Evolutionary conservation across 495 filamentous ascomycete species (phyloP).

Genomic region (Umbilicaria muhlenbergii): DNA sequence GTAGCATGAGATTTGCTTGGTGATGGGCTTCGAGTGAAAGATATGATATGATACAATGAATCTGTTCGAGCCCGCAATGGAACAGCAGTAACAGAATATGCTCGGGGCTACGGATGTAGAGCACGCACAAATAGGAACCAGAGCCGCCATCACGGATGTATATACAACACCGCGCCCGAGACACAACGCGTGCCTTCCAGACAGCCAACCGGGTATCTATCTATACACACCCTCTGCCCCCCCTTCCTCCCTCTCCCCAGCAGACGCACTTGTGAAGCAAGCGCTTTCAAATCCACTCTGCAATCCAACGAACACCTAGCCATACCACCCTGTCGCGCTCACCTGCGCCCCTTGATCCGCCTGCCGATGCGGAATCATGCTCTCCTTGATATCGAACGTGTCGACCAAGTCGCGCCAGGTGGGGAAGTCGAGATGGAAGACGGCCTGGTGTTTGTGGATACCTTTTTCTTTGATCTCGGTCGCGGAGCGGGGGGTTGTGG

Average conservation of each 20-base stretch:
- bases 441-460: constrained; percentile 59
- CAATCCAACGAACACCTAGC: constrained; percentile 20
- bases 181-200: too few species aligned
- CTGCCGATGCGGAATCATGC: constrained; percentile 73
- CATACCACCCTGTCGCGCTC: constrained; percentile 62
- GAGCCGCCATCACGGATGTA: too few species aligned
- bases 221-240: background rate
- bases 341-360: constrained; percentile 38
- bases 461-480: constrained; percentile 30
- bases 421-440: constrained; percentile 69
- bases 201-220: background rate
- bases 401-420: constrained; percentile 65
- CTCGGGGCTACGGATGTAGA: too few species aligned
- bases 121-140: too few species aligned
- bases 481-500: constrained; percentile 23
- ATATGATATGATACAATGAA: too few species aligned
- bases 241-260: background rate
- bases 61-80: too few species aligned
- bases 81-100: too few species aligned
- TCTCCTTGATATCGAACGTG: constrained; percentile 54
- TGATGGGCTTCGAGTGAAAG: too few species aligned
- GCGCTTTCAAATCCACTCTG: background rate
- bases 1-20: too few species aligned
- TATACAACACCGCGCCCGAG: too few species aligned
- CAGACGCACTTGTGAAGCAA: background rate